phyloP scores from a whole-genome alignment of 768 basidiomycete species.

The Mycena leptocephala region DNA sequence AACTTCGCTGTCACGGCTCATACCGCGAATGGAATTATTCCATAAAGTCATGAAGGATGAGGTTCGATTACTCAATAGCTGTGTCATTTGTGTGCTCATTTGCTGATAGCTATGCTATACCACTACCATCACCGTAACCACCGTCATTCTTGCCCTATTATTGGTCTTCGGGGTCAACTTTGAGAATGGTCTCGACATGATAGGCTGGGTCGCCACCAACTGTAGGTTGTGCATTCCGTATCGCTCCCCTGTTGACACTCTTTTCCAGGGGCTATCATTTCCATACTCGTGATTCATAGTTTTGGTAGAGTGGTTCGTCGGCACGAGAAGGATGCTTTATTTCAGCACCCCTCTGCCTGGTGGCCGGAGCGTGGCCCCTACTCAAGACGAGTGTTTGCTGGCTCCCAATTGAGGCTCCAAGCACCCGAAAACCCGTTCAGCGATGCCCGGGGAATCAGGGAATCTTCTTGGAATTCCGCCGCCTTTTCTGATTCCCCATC shows the following conservation, averaged over 20 bases:
- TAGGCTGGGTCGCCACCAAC: constrained; percentile 69
- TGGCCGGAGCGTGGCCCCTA: constrained; percentile 47
- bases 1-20: constrained; percentile 56
- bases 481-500: constrained; percentile 24
- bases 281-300: constrained; percentile 71
- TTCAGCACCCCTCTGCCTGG: constrained; percentile 65
- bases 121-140: constrained; percentile 66
- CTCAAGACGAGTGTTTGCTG: constrained; percentile 12
- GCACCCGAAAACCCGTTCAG: constrained; percentile 33
- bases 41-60: constrained; percentile 75
- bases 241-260: neutral
- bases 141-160: constrained; percentile 64
- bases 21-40: constrained; percentile 70
- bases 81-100: neutral
- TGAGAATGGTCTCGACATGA: constrained; percentile 60
- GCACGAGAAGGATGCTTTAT: constrained; percentile 72
- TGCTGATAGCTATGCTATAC: constrained; percentile 66
- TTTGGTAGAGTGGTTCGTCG: constrained; percentile 72
- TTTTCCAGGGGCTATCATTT: constrained; percentile 68
- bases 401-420: constrained; percentile 3
- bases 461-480: constrained; percentile 33
- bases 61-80: constrained; percentile 53
- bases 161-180: constrained; percentile 67
- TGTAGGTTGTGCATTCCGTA: constrained; percentile 56
- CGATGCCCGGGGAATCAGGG: constrained; percentile 28